Evolutionary conservation across 805 yeast genomes (phyloP).

Genomic region (Yarrowia sp.): DNA sequence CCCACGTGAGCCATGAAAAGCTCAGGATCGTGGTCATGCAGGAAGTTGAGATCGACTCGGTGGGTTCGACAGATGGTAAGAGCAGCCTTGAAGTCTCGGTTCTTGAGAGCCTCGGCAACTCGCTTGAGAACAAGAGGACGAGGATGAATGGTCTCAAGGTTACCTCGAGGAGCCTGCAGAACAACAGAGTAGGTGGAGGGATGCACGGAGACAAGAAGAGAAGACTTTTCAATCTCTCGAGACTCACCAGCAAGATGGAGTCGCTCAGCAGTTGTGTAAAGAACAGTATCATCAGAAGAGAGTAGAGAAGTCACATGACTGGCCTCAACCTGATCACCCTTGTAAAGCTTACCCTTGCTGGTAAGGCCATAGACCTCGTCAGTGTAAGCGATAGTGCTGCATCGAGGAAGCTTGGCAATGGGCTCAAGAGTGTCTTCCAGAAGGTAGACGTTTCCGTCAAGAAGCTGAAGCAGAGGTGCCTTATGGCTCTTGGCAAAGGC

Average conservation of each 20-base stretch:
- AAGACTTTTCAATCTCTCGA: conserved; percentile 90
- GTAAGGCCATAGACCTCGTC: conserved; percentile 72
- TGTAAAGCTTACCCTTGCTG: conserved; percentile 74
- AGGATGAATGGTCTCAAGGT: conserved; percentile 91
- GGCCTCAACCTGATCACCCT: conserved; percentile 64
- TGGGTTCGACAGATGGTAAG: conserved; percentile 86
- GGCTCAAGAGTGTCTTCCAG: conserved; percentile 20
- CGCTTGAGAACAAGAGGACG: conserved; percentile 88
- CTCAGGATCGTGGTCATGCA: conserved; percentile 85
- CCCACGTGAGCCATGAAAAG: conserved; percentile 69
- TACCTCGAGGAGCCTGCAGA: conserved; percentile 95
- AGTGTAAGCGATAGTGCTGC: conserved; percentile 54
- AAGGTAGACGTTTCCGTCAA: conserved; percentile 20
- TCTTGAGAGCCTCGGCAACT: conserved; percentile 72
- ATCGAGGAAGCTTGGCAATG: conserved; percentile 69
- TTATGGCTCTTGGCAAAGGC: conserved; percentile 31
- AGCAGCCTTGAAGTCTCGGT: conserved; percentile 69
- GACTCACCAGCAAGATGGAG: conserved; percentile 85
- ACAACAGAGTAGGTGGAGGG: conserved; percentile 85
- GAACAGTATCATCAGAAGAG: conserved; percentile 71
- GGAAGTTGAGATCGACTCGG: conserved; percentile 86
- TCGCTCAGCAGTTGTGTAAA: conserved; percentile 89
- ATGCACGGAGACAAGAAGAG: conserved; percentile 77
- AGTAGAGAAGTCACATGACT: conserved; percentile 83
- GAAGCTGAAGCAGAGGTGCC: conserved; percentile 22